These are phyloP conservation scores for Colletotrichum caudatum DNA, from an alignment of 2,329 filamentous ascomycete species.

Conservation along the genomic window DNA sequence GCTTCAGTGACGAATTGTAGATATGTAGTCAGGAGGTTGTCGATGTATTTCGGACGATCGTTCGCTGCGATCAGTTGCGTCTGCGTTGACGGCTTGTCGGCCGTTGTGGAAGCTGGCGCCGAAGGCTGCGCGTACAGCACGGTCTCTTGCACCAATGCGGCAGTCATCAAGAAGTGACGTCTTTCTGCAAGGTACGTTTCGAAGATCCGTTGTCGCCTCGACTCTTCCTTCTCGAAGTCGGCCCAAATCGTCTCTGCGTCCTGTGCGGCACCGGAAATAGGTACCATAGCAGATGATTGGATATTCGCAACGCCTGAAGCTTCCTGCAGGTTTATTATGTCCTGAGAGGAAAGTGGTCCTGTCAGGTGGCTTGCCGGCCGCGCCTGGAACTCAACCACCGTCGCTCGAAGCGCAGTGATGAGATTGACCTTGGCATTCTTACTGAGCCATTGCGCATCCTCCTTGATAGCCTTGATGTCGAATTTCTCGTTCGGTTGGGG, in stretches of 20 bases:
- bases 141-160: slow-evolving; percentile 67
- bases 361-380: slow-evolving; percentile 79
- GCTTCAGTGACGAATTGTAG: slow-evolving; percentile 60
- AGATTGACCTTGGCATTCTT: slow-evolving; percentile 83
- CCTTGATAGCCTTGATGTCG: slow-evolving; percentile 83
- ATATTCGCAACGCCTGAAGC: slow-evolving; percentile 75
- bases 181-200: slow-evolving; percentile 79
- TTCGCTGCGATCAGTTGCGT: slow-evolving; percentile 7
- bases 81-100: slow-evolving; percentile 20
- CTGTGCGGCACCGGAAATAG: slow-evolving; percentile 61
- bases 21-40: slow-evolving; percentile 62
- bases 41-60: slow-evolving; percentile 51
- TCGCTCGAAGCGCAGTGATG: slow-evolving; percentile 82
- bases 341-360: slow-evolving; percentile 80
- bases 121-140: slow-evolving; percentile 55
- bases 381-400: slow-evolving; percentile 85
- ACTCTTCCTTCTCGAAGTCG: slow-evolving; percentile 72
- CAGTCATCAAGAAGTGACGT: slow-evolving; percentile 73
- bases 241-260: slow-evolving; percentile 68
- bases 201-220: slow-evolving; percentile 75
- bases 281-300: slow-evolving; percentile 68
- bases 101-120: slow-evolving; percentile 29
- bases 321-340: slow-evolving; percentile 80
- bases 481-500: slow-evolving; percentile 75
- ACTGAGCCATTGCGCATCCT: slow-evolving; percentile 88